A percentile compares a stretch with the other conserved stretches of the same genome.
phyloP scores from a whole-genome alignment of 345 rosid genomes.

The Orychophragmus violaceus region DNA sequence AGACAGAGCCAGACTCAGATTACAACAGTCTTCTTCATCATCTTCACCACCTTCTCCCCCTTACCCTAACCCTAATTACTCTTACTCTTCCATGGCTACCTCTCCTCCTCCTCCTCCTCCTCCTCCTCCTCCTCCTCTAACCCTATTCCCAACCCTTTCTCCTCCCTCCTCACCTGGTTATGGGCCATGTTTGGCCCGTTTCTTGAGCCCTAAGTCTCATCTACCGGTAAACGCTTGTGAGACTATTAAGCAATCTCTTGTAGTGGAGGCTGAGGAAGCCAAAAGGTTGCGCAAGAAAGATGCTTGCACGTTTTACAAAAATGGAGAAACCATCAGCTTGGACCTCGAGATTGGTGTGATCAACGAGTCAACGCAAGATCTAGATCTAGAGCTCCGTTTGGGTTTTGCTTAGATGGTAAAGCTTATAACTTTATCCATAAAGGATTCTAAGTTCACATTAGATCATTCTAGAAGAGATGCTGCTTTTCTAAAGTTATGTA shows the following conservation, averaged over 20 bases:
- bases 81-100: constrained; percentile 37
- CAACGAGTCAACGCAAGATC: no score
- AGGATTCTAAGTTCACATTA: background rate
- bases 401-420: constrained; percentile 36
- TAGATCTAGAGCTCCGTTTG: no score
- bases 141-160: constrained; percentile 40
- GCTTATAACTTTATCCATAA: background rate
- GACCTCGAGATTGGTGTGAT: no score
- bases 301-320: constrained; percentile 34
- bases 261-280: constrained; percentile 30
- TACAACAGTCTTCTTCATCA: constrained; percentile 55
- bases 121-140: constrained; percentile 35
- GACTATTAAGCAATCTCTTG: constrained; percentile 4
- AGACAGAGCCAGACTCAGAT: constrained; percentile 87
- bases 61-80: constrained; percentile 65
- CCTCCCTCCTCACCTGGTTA: constrained; percentile 22
- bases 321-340: constrained; percentile 38
- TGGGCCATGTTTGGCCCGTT: constrained; percentile 18
- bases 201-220: constrained; percentile 26
- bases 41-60: constrained; percentile 43
- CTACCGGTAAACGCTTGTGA: constrained; percentile 17
- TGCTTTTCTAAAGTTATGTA: background rate
- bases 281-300: constrained; percentile 31
- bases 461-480: no score
- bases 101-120: constrained; percentile 32